phyloP scores from a whole-genome alignment of 192 early-diverging fungal species.

The Chytriomyces sp. region DNA sequence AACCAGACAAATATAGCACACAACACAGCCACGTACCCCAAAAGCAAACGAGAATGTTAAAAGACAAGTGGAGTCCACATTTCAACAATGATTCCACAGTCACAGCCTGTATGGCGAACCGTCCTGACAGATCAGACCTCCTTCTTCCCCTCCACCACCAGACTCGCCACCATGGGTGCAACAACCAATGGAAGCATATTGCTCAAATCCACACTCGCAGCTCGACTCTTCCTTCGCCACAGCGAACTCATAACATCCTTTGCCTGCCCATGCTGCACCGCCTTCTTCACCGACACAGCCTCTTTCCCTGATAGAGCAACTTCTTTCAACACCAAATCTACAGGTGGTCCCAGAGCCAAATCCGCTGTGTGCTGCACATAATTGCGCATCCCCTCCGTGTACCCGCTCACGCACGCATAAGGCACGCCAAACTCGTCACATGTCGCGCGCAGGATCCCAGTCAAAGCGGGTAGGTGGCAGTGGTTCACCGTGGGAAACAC shows the following conservation, averaged over 20 bases:
- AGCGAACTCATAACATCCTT: not conserved
- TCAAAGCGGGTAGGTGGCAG: constrained; percentile 6
- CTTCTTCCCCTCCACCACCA: not conserved
- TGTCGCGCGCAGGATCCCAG: not conserved
- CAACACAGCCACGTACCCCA: not conserved
- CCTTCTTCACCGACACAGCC: not conserved
- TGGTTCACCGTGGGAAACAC: constrained; percentile 66
- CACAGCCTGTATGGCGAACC: not conserved
- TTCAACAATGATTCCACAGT: not conserved
- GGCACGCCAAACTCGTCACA: constrained; percentile 3
- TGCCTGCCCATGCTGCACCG: not conserved
- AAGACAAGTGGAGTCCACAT: not conserved
- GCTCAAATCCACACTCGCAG: not conserved
- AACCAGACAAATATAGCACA: not conserved
- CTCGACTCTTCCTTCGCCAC: not conserved
- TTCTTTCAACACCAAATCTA: not conserved
- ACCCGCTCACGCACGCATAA: constrained; percentile 17
- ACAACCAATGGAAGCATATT: not conserved
- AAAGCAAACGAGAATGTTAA: not conserved
- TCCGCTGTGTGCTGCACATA: constrained; percentile 1
- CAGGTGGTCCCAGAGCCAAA: not conserved
- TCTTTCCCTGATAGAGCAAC: not conserved
- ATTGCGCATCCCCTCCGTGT: constrained; percentile 14
- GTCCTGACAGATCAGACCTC: not conserved
- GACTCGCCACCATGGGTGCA: not conserved